phyloP scores from a whole-genome alignment of 768 basidiomycete genomes.

The Lactarius sanguifluus region DNA sequence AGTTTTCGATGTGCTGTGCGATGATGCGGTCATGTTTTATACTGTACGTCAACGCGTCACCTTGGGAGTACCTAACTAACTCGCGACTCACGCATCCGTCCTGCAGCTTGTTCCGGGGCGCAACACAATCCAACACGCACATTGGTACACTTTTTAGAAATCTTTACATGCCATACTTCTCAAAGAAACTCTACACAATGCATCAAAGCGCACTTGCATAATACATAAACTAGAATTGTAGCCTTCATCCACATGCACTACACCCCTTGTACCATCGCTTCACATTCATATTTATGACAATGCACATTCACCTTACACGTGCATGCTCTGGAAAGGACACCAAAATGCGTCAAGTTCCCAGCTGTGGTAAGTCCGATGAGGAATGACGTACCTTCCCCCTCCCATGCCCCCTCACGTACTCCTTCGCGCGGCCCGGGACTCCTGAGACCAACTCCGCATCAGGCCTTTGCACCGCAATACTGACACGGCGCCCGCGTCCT shows the following conservation, averaged over 20 bases:
- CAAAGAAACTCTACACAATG: neutral
- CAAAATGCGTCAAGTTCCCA: neutral
- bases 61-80: too few relatives aligned
- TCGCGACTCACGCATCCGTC: neutral
- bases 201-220: neutral
- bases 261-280: neutral
- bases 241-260: neutral
- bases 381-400: conserved; percentile 18
- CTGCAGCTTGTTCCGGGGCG: conserved; percentile 8
- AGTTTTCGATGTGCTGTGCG: conserved; percentile 11
- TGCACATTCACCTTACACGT: neutral
- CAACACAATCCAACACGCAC: conserved; percentile 8
- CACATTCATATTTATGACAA: neutral
- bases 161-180: neutral
- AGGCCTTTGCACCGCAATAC: conserved; percentile 13
- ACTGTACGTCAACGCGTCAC: conserved; percentile 5
- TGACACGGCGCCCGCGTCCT: conserved; percentile 16
- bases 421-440: neutral
- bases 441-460: neutral
- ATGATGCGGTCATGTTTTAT: conserved; percentile 20
- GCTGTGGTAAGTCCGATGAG: too few relatives aligned
- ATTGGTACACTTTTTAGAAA: conserved; percentile 21
- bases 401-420: conserved; percentile 8
- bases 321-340: conserved; percentile 8
- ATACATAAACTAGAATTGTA: conserved; percentile 3